A percentile compares a stretch with the other conserved stretches of the same genome.
These are phyloP conservation scores for Sclerospora graminicola DNA, from an alignment of 352 stramenopile genomes.

Conservation along the genomic window DNA sequence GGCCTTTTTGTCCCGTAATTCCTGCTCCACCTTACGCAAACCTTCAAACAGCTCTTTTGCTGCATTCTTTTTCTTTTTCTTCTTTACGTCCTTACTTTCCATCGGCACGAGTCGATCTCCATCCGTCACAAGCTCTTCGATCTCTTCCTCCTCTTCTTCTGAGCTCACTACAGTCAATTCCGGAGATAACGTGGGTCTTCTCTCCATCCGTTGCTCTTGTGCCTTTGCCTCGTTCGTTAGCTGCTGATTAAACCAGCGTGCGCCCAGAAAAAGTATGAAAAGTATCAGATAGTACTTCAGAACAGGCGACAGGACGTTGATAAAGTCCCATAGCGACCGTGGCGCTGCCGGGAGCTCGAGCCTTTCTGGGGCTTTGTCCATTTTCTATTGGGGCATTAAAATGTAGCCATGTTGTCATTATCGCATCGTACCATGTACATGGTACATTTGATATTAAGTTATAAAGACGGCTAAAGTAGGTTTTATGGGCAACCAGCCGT, in stretches of 20 bases:
- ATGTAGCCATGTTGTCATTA: constrained; percentile 1
- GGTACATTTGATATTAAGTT: not conserved
- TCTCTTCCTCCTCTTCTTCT: constrained; percentile 43
- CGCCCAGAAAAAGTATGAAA: constrained; percentile 42
- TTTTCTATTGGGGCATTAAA: not conserved
- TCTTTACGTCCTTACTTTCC: constrained; percentile 7
- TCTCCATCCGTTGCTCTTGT: constrained; percentile 28
- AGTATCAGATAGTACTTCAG: constrained; percentile 70
- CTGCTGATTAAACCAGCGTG: constrained; percentile 48
- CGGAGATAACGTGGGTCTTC: constrained; percentile 32
- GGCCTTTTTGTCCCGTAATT: constrained; percentile 48
- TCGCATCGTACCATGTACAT: not conserved
- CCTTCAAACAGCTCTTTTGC: constrained; percentile 65
- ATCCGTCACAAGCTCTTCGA: constrained; percentile 64
- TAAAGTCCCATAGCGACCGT: constrained; percentile 47
- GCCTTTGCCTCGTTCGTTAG: constrained; percentile 38
- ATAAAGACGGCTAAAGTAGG: too few species aligned
- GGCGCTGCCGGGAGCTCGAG: constrained; percentile 22
- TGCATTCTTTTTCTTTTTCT: constrained; percentile 28
- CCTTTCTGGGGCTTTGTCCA: constrained; percentile 2
- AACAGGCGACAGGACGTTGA: constrained; percentile 41
- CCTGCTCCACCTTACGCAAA: constrained; percentile 61
- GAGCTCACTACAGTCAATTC: constrained; percentile 44
- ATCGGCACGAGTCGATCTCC: constrained; percentile 36
- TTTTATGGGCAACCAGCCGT: constrained; percentile 21